Evolutionary conservation across 2,329 filamentous ascomycete species (phyloP).

Genomic region (Ramularia endophylla): DNA sequence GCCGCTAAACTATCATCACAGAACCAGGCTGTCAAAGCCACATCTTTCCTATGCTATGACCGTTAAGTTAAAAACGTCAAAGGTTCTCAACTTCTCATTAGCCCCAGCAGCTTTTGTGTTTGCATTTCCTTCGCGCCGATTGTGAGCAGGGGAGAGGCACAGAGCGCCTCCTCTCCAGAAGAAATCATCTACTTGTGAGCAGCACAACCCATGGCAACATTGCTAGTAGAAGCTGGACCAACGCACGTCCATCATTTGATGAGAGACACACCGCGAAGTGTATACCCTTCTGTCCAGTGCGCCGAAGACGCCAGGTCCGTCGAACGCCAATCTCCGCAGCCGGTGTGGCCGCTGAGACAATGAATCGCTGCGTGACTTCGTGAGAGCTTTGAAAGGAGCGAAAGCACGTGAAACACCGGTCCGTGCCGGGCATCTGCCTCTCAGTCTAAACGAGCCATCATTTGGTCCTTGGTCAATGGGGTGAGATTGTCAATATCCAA

Average conservation of each 20-base stretch:
- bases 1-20: conserved; percentile 5
- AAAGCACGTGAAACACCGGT: no score
- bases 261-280: conserved; percentile 12
- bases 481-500: conserved; percentile 93
- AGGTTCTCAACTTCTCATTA: no score
- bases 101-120: conserved; percentile 3
- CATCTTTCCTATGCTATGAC: conserved; percentile 1
- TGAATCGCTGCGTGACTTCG: conserved; percentile 35
- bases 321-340: conserved; percentile 17
- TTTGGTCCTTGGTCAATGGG: conserved; percentile 86
- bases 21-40: conserved; percentile 5
- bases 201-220: conserved; percentile 5
- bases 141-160: conserved; percentile 3
- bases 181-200: conserved; percentile 16
- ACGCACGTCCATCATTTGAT: conserved; percentile 10
- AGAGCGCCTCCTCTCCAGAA: conserved; percentile 9
- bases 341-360: conserved; percentile 19
- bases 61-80: no score
- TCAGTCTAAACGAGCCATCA: conserved; percentile 95
- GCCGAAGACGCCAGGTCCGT: conserved; percentile 24
- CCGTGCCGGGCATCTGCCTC: conserved; percentile 7
- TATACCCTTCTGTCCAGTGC: conserved; percentile 13
- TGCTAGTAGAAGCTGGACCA: conserved; percentile 8
- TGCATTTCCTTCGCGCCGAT: conserved; percentile 1
- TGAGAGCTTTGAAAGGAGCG: conserved; percentile 25